Conservation (phyloP, 768 basidiomycete species). For the Pleurotus citrinopileatus region DNA sequence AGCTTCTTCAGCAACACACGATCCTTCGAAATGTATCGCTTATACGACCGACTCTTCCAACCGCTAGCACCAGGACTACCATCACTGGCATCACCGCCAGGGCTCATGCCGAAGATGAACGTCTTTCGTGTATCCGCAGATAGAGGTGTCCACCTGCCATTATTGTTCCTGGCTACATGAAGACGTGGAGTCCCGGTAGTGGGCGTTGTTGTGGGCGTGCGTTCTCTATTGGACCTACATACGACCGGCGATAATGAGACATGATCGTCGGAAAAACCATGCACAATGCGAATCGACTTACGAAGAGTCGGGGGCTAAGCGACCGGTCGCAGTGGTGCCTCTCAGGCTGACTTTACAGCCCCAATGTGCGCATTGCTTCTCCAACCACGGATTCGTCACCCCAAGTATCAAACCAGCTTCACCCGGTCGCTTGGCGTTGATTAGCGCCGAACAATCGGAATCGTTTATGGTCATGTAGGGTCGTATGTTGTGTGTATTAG, state of each 20-base stretch:
- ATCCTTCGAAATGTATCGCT: conserved; percentile 85
- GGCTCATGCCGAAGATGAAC: conserved; percentile 13
- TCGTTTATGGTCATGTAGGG: conserved; percentile 98
- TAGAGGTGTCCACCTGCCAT: background rate
- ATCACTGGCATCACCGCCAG: background rate
- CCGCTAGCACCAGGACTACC: conserved; percentile 29
- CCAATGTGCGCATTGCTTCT: conserved; percentile 79
- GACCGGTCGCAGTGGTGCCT: conserved; percentile 25
- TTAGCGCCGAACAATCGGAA: conserved; percentile 68
- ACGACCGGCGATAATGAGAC: background rate
- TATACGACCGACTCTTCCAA: conserved; percentile 78
- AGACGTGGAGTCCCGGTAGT: background rate
- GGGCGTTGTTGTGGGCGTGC: conserved; percentile 1
- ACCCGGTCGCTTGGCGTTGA: conserved; percentile 75
- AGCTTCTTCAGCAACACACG: conserved; percentile 66
- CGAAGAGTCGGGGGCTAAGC: conserved; percentile 11
- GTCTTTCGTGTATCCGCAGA: conserved; percentile 20
- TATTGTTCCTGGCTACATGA: background rate
- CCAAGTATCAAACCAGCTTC: conserved; percentile 75
- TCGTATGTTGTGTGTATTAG: conserved; percentile 77
- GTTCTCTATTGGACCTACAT: background rate
- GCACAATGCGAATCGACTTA: background rate
- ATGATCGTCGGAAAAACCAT: background rate
- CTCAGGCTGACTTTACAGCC: conserved; percentile 79
- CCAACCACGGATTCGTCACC: conserved; percentile 87